phyloP scores from a whole-genome alignment of 1,139 yeast species.

The Scheffersomyces titani region DNA sequence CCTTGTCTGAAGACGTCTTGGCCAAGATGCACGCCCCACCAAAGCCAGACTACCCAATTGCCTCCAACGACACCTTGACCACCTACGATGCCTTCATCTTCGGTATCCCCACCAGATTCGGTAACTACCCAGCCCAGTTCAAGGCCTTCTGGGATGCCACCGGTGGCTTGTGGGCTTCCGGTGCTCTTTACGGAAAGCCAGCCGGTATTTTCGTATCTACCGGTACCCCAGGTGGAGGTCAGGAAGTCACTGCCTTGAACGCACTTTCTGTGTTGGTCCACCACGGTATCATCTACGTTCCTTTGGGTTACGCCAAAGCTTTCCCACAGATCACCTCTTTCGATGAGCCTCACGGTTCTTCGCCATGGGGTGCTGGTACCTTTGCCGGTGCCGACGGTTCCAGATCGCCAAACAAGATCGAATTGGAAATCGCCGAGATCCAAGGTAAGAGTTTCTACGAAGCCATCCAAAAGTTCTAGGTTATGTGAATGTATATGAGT shows the following conservation, averaged over 20 bases:
- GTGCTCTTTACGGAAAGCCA: slow-evolving; percentile 37
- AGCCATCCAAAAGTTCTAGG: slow-evolving; percentile 13
- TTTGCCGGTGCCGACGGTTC: slow-evolving; percentile 40
- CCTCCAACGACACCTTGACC: slow-evolving; percentile 30
- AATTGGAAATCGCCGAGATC: slow-evolving; percentile 31
- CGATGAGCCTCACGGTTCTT: slow-evolving; percentile 39
- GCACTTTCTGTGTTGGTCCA: slow-evolving; percentile 34
- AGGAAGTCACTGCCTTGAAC: slow-evolving; percentile 37
- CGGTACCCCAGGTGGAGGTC: slow-evolving; percentile 43
- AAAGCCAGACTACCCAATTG: slow-evolving; percentile 34
- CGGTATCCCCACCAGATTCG: slow-evolving; percentile 43
- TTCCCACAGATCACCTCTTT: slow-evolving; percentile 28
- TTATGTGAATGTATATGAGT: not conserved
- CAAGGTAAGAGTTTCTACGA: slow-evolving; percentile 39
- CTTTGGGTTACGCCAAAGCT: slow-evolving; percentile 36
- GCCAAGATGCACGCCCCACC: slow-evolving; percentile 32
- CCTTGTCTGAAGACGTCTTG: slow-evolving; percentile 32
- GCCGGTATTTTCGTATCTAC: slow-evolving; percentile 41
- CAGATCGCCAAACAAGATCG: slow-evolving; percentile 34
- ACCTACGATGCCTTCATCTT: slow-evolving; percentile 39
- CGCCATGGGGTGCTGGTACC: slow-evolving; percentile 47
- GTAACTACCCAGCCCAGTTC: slow-evolving; percentile 41
- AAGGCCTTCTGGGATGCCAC: slow-evolving; percentile 42
- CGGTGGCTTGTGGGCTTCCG: slow-evolving; percentile 40
- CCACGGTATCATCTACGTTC: slow-evolving; percentile 40